These are phyloP conservation scores for Apiotrichum montevideense DNA, from an alignment of 1,284 basidiomycete species.

Conservation along the genomic window DNA sequence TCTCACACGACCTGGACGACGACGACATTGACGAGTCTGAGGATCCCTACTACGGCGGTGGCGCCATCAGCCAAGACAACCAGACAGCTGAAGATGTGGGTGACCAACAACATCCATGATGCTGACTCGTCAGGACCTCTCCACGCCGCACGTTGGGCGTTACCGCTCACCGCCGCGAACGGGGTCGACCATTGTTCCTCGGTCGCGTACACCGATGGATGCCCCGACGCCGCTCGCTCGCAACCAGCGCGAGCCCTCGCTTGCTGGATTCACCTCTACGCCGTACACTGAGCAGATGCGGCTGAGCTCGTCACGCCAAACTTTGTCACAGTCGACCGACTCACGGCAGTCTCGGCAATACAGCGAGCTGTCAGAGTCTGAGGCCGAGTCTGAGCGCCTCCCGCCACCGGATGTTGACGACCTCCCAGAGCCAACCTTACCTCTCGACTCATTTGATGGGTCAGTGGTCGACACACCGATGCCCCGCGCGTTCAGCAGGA, in stretches of 20 bases:
- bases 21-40: slow-evolving; percentile 16
- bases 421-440: background rate
- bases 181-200: background rate
- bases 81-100: background rate
- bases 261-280: background rate
- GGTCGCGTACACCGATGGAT: background rate
- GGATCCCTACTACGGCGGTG: slow-evolving; percentile 3
- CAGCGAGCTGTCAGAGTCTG: background rate
- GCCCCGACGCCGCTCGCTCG: background rate
- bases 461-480: slow-evolving; percentile 6
- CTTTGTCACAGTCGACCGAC: background rate
- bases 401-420: background rate
- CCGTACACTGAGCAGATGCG: slow-evolving; percentile 1
- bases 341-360: background rate
- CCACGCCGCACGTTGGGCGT: background rate
- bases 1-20: slow-evolving; percentile 36
- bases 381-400: background rate
- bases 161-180: background rate
- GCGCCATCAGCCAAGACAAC: background rate
- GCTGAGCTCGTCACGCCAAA: background rate
- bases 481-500: background rate
- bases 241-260: background rate
- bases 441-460: background rate
- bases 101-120: background rate
- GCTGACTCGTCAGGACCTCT: background rate